These are phyloP conservation scores for Epichloe scottii DNA, from an alignment of 2,329 filamentous ascomycete genomes.

Conservation along the genomic window DNA sequence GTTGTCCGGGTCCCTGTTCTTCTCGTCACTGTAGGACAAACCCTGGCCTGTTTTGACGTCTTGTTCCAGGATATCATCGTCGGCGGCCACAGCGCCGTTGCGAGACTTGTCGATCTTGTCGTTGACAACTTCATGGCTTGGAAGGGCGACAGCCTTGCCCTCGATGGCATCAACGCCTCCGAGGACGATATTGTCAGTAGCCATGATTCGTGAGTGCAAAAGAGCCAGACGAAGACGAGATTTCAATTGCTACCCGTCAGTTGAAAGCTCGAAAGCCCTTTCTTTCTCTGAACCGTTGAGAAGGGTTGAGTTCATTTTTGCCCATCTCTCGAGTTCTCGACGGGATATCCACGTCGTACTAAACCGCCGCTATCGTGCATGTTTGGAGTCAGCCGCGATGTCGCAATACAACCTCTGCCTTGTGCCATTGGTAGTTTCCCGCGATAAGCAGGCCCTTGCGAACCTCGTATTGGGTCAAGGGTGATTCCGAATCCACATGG, in stretches of 20 bases:
- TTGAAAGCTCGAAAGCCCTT: background rate
- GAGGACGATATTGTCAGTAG: background rate
- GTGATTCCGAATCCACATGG: background rate
- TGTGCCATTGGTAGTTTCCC: background rate
- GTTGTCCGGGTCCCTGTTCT: constrained; percentile 19
- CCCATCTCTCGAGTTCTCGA: too few relatives aligned
- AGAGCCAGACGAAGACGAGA: background rate
- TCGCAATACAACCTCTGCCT: background rate
- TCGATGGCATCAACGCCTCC: background rate
- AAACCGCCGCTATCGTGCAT: background rate
- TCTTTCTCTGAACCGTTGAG: background rate
- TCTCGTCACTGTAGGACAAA: constrained; percentile 10
- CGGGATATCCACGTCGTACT: background rate
- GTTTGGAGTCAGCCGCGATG: background rate
- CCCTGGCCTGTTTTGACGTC: background rate
- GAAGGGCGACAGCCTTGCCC: background rate
- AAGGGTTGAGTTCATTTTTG: too few relatives aligned
- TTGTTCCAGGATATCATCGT: background rate
- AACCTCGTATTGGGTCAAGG: too few relatives aligned
- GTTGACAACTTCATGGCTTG: background rate
- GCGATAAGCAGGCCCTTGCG: too few relatives aligned
- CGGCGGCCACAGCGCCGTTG: background rate
- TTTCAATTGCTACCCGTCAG: background rate
- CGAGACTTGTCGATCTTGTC: background rate
- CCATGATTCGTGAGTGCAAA: background rate